Evolutionary conservation across 164 flowering plant species (phyloP), one percentile per base, ranked within the genome.

Genomic region (Nymphaea thermarum): DNA sequence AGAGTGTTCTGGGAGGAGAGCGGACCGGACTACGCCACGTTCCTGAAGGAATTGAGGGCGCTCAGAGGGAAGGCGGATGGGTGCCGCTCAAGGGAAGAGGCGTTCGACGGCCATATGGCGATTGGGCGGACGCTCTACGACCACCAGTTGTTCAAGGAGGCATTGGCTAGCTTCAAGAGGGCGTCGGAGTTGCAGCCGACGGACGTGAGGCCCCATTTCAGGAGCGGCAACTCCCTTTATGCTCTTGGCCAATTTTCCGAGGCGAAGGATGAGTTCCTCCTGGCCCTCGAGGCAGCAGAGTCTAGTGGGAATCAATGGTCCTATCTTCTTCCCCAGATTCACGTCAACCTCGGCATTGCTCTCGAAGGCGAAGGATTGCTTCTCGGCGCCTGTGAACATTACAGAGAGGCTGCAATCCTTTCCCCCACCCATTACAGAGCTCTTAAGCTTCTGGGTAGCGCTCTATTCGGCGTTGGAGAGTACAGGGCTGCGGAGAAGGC

Each of bases 321-420:
- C 44, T 86, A 87, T 71, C 73, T 95, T 75, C 89, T 95, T 67
- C 99, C 99, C 17, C 99, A 95, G 73, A 92, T 95, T 74, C 95
- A 95, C 78, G 97, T 95, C 17, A 95, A 95, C 74, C 82, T 95
- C 42, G 99, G 99, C 5, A 90, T 95, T 68, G 83, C 94, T 0
- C 87, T 92, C 16, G 99, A 95, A 80, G 96, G 85, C 4, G 97
- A 95, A 82, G 99, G 98, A 71, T 87, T 94, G 96, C 88, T 92
- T 74, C 73, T 94, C 42, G 79, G 90, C 74, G 93, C 99, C 68
- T 94, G 99, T 77, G 99, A 94, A 79, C 91, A 94, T 80, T 94
- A 94, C 73, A 85, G 99, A 63, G 99, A 94, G 72, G 98, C 99
- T 76, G 99, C 98, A 47, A 94, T 94, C 75, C 82, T 94, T 53